Base-by-base conservation (phyloP, 176 grass and related monocot genomes). In the maize (Zea mays) region DNA sequence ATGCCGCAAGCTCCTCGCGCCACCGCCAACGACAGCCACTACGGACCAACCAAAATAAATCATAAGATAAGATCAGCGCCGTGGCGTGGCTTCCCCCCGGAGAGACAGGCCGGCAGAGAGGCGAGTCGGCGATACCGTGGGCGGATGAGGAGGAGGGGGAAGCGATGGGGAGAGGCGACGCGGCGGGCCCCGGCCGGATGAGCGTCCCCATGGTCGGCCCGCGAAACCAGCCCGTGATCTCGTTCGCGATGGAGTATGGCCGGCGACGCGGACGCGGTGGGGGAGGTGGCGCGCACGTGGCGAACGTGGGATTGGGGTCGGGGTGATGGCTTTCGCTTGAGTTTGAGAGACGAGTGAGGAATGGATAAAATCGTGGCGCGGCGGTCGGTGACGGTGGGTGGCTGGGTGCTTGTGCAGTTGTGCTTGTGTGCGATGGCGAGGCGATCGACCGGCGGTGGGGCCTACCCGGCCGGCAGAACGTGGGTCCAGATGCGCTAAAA, bases 251-350 rank as follows among this genome's bases (percentile, higher is more conserved):
- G 76, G 79, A 42, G 69, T 35, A 34, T 16, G 5, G 78, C 55
- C 66, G 39, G 72, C 0, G 38, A 2, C 42, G 33, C 3, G 71
- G 48, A 2, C 17, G 54, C 3, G 63, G 50, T 12, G 52, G 51
- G 51, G 69, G 77, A 33, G 57, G 79, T 62, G 78, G 56, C 78
- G 65, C 72, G 78, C 85, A 86, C 85, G 85, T 76, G 84, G 84
- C 62, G 78, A 86, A 69, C 77, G 65, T 86, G 77, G 56, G 12
- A 60, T 15, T 27, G 27, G 27, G 17, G 35, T n/a, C n/a, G 1
- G 10, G 10, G 47, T 34, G 68, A 49, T 50, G 21, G 62, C 68
- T 47, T 47, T 39, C 41, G 41, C 38, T 58, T 42, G 38, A 39
- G 27, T 27, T 27, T 27, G 73, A 76, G 33, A 49, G 54, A 8